A percentile compares a stretch with the other conserved stretches of the same genome.
Evolutionary conservation across 495 filamentous ascomycete species (phyloP).

Genomic region (Filosporella fistucella): DNA sequence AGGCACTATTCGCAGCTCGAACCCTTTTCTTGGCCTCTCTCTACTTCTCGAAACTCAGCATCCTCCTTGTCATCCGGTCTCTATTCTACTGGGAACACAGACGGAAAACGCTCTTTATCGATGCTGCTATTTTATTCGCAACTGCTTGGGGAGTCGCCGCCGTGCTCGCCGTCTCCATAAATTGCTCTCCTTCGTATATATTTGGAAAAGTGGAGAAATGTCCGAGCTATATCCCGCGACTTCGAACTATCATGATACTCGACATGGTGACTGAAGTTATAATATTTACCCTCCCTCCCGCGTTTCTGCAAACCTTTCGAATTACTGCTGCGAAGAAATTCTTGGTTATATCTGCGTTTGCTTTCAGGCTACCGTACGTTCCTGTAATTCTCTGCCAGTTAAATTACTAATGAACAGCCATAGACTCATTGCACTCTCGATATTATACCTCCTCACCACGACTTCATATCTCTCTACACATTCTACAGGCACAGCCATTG

Average conservation of each 20-base stretch:
- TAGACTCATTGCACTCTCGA: constrained; percentile 5
- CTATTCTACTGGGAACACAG: constrained; percentile 6
- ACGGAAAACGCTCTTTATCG: constrained; percentile 2
- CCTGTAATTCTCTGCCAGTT: not conserved
- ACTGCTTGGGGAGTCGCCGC: constrained; percentile 5
- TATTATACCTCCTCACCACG: constrained; percentile 2
- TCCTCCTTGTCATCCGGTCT: constrained; percentile 4
- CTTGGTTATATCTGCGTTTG: constrained; percentile 8
- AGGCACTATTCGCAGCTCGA: constrained; percentile 5
- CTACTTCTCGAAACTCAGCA: constrained; percentile 6
- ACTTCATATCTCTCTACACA: not conserved
- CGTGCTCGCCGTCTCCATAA: not conserved
- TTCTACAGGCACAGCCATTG: not conserved
- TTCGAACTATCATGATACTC: not conserved
- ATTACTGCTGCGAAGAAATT: constrained; percentile 3
- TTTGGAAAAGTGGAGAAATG: not conserved
- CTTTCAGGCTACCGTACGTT: constrained; percentile 6
- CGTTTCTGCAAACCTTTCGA: constrained; percentile 4
- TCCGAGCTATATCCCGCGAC: not conserved
- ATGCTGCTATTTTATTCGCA: not conserved
- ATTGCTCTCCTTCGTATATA: constrained; percentile 3
- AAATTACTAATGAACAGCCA: not conserved
- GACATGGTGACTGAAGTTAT: constrained; percentile 5
- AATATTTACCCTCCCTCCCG: not conserved
- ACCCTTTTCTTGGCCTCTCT: constrained; percentile 4